Conservation (phyloP, 225 moss, liverwort and hornwort species). For the Takakia lepidozioides region DNA sequence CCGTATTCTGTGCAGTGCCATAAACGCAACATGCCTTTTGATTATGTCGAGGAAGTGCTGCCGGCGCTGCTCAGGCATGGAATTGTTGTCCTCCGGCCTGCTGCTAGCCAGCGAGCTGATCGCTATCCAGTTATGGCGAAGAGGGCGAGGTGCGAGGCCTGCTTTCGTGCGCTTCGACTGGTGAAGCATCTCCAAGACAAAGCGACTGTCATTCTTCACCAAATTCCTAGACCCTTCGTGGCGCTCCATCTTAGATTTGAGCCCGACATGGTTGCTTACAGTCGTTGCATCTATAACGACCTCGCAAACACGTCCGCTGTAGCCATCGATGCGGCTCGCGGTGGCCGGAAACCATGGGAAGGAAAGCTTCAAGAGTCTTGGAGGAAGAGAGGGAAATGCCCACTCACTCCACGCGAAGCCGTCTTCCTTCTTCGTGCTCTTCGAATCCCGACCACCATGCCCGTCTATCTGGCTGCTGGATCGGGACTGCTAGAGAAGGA, state of each 20-base stretch:
- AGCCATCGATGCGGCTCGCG: constrained; percentile 15
- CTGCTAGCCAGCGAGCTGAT: constrained; percentile 24
- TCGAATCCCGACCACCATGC: constrained; percentile 16
- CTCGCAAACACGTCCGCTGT: constrained; percentile 13
- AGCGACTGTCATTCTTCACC: constrained; percentile 13
- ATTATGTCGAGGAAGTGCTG: constrained; percentile 21
- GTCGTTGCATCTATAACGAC: constrained; percentile 25
- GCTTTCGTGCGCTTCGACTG: constrained; percentile 22
- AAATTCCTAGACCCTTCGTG: constrained; percentile 22
- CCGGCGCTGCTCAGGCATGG: constrained; percentile 21
- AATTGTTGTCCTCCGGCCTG: constrained; percentile 25
- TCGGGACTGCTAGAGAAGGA: constrained; percentile 22
- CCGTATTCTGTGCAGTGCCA: constrained; percentile 22
- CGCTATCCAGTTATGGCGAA: constrained; percentile 7
- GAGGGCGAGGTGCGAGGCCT: constrained; percentile 35
- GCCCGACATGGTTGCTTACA: constrained; percentile 47
- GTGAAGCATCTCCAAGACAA: constrained; percentile 10
- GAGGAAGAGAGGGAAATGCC: constrained; percentile 44
- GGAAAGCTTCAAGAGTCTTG: constrained; percentile 12
- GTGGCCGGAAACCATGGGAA: constrained; percentile 9
- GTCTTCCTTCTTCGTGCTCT: constrained; percentile 25
- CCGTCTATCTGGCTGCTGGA: constrained; percentile 41
- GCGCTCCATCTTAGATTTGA: constrained; percentile 44
- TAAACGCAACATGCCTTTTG: constrained; percentile 17
- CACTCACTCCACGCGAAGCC: constrained; percentile 29